A percentile compares a stretch with the other conserved stretches of the same genome.
Evolutionary conservation across 345 rosid genomes (phyloP).

Genomic region (Schrenkiella parvula): DNA sequence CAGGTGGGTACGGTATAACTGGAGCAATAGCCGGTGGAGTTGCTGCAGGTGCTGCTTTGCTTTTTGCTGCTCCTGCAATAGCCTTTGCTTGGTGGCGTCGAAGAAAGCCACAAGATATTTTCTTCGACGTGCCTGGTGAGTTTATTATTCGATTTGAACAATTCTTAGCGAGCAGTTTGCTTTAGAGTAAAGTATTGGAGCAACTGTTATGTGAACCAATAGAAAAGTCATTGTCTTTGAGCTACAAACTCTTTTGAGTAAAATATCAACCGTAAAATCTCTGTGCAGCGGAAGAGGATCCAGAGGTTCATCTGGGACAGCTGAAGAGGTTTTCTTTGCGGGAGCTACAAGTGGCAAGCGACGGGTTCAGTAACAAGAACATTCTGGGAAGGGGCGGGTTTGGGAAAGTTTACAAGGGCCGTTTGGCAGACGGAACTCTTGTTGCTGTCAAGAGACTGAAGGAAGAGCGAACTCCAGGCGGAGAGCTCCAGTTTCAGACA

Average conservation of each 20-base stretch:
- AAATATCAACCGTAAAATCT: neutral
- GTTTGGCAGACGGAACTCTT: slow-evolving; percentile 84
- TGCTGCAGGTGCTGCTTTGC: slow-evolving; percentile 96
- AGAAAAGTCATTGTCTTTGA: neutral
- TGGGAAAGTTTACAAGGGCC: slow-evolving; percentile 94
- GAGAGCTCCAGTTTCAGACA: slow-evolving; percentile 97
- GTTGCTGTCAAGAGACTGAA: slow-evolving; percentile 96
- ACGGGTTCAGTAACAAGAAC: slow-evolving; percentile 85
- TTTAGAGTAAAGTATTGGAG: too few relatives aligned
- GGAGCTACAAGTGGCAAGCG: slow-evolving; percentile 94
- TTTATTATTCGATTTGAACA: neutral
- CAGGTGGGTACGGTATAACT: slow-evolving; percentile 79
- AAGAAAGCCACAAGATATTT: slow-evolving; percentile 81
- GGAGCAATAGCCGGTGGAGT: slow-evolving; percentile 99
- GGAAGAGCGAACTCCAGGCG: slow-evolving; percentile 97
- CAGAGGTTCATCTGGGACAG: slow-evolving; percentile 96
- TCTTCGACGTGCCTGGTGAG: slow-evolving; percentile 96
- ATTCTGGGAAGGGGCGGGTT: slow-evolving; percentile 98
- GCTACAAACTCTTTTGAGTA: too few relatives aligned
- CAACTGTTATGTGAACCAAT: neutral
- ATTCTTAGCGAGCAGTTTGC: too few relatives aligned
- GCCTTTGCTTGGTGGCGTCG: slow-evolving; percentile 98
- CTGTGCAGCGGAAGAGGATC: slow-evolving; percentile 92
- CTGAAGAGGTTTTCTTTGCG: slow-evolving; percentile 92
- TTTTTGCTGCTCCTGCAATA: slow-evolving; percentile 97